Evolutionary conservation across 164 flowering plant genomes (phyloP).

Genomic region (Umbellularia californica): DNA sequence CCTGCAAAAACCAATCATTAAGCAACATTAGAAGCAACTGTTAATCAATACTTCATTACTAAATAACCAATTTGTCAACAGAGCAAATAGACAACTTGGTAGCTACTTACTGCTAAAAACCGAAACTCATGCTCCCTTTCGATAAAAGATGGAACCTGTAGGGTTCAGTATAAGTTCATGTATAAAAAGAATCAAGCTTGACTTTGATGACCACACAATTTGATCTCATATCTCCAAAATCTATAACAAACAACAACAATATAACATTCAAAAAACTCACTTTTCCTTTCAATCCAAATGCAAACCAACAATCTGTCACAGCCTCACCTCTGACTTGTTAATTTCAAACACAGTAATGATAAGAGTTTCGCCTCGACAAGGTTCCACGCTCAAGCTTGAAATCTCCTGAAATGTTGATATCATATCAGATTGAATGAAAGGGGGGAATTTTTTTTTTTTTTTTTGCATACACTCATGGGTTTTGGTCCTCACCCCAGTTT

Average conservation of each 20-base stretch:
- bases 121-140: slow-evolving; percentile 92
- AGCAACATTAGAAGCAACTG: neutral
- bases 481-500: slow-evolving; percentile 39
- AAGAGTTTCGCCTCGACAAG: slow-evolving; percentile 79
- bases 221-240: neutral
- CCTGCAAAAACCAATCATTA: slow-evolving; percentile 34
- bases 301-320: neutral
- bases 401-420: slow-evolving; percentile 55
- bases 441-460: too few relatives aligned
- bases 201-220: neutral
- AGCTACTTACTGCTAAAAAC: slow-evolving; percentile 72
- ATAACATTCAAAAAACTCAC: neutral
- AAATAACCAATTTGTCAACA: too few relatives aligned
- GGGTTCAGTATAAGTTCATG: neutral
- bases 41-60: neutral
- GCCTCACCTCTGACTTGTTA: slow-evolving; percentile 58
- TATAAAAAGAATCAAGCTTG: neutral
- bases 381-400: slow-evolving; percentile 92
- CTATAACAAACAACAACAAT: neutral
- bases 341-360: slow-evolving; percentile 84
- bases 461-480: neutral
- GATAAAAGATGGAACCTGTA: slow-evolving; percentile 73
- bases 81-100: neutral
- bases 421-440: too few relatives aligned
- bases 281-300: neutral